A percentile compares a stretch with the other conserved stretches of the same genome.
Conservation (phyloP, 75 land plant genomes). For the Adiantum capillusveneris region DNA sequence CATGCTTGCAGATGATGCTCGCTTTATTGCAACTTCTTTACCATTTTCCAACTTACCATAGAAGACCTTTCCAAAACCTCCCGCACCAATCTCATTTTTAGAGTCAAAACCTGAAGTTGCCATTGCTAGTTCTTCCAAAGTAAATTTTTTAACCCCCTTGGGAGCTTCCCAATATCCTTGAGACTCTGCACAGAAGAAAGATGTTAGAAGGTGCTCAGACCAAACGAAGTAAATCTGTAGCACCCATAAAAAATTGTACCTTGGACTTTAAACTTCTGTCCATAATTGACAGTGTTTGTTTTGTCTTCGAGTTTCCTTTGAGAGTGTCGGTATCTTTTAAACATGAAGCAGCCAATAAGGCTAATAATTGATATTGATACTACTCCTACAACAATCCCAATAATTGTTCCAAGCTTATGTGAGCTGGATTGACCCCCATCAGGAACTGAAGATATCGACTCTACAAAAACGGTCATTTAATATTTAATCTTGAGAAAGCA, state of each 20-base stretch:
- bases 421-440: background rate
- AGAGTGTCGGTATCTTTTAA: no score
- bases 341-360: no score
- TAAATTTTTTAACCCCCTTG: slow-evolving; percentile 50
- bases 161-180: slow-evolving; percentile 21
- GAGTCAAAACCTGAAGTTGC: slow-evolving; percentile 62
- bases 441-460: no score
- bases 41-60: slow-evolving; percentile 44
- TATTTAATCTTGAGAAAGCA: no score
- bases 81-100: slow-evolving; percentile 56
- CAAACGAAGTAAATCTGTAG: no score
- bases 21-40: slow-evolving; percentile 49
- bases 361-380: no score
- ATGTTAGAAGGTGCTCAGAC: no score
- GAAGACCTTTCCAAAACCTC: slow-evolving; percentile 91
- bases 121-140: slow-evolving; percentile 49
- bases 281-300: no score
- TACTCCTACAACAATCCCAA: background rate
- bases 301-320: no score
- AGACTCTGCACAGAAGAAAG: background rate
- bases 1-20: slow-evolving; percentile 26
- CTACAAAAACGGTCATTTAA: no score
- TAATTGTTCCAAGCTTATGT: background rate
- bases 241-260: background rate
- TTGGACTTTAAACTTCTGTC: background rate